phyloP scores from a whole-genome alignment of 768 basidiomycete genomes.

The Sporobolomyces roseus region DNA sequence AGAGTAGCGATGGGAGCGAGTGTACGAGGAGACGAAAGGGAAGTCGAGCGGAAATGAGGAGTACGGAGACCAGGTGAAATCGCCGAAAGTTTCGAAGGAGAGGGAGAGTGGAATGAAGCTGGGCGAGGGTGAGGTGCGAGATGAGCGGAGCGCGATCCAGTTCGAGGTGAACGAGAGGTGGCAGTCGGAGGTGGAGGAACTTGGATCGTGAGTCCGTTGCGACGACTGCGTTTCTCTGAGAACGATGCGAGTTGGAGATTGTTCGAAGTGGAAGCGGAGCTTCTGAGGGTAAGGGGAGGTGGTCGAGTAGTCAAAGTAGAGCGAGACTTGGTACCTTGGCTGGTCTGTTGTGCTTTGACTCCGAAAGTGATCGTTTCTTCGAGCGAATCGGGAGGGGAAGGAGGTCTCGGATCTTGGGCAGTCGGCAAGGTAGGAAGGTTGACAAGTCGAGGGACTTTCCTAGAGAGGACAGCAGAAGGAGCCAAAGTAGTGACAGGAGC shows the following conservation, averaged over 20 bases:
- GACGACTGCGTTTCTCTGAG: background rate
- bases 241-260: background rate
- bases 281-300: background rate
- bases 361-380: too few relatives aligned
- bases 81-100: too few relatives aligned
- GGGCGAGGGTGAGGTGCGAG: background rate
- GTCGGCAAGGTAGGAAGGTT: too few relatives aligned
- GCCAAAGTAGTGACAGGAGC: background rate
- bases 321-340: too few relatives aligned
- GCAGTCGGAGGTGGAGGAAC: background rate
- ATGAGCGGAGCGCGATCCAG: background rate
- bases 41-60: background rate
- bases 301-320: too few relatives aligned
- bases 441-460: too few relatives aligned
- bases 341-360: too few relatives aligned
- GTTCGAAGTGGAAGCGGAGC: background rate
- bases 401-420: too few relatives aligned
- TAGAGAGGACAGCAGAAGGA: too few relatives aligned
- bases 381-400: too few relatives aligned
- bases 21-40: background rate
- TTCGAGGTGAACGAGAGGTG: background rate
- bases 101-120: background rate
- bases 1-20: too few relatives aligned
- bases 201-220: background rate
- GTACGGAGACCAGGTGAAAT: background rate